A percentile compares a stretch with the other conserved stretches of the same genome.
phyloP scores from a whole-genome alignment of 768 basidiomycete species.

The Gelatoporia subvermispora region DNA sequence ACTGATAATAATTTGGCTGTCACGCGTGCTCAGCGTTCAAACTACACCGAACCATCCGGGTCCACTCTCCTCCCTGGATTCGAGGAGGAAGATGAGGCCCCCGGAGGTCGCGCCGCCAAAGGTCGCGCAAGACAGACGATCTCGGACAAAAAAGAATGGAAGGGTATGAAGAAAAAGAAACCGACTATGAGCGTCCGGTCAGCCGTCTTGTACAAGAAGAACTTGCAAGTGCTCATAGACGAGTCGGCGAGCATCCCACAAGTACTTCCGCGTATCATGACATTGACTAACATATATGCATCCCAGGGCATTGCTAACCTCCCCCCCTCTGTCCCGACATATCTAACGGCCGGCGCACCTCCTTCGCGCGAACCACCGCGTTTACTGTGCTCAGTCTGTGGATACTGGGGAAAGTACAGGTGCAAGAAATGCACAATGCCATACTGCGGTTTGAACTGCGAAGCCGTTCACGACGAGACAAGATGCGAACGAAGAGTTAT shows the following conservation, averaged over 20 bases:
- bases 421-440: slow-evolving; percentile 75
- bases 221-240: slow-evolving; percentile 63
- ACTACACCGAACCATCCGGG: slow-evolving; percentile 59
- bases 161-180: slow-evolving; percentile 65
- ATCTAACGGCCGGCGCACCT: slow-evolving; percentile 64
- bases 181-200: slow-evolving; percentile 77
- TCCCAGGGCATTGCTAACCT: slow-evolving; percentile 53
- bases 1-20: neutral
- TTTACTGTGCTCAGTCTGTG: slow-evolving; percentile 79
- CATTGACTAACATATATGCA: neutral
- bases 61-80: slow-evolving; percentile 34
- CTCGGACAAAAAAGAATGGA: slow-evolving; percentile 67
- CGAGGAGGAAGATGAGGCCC: slow-evolving; percentile 42
- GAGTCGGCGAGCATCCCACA: slow-evolving; percentile 67
- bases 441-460: slow-evolving; percentile 73
- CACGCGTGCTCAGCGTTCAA: slow-evolving; percentile 52
- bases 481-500: slow-evolving; percentile 73
- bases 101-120: slow-evolving; percentile 45
- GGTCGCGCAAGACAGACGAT: slow-evolving; percentile 67
- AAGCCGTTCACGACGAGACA: slow-evolving; percentile 71
- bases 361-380: slow-evolving; percentile 62
- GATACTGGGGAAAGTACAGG: slow-evolving; percentile 77
- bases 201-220: slow-evolving; percentile 81
- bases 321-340: slow-evolving; percentile 53
- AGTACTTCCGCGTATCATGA: neutral